phyloP scores from a whole-genome alignment of 441 rosid genomes.

The Geranium incanum region DNA sequence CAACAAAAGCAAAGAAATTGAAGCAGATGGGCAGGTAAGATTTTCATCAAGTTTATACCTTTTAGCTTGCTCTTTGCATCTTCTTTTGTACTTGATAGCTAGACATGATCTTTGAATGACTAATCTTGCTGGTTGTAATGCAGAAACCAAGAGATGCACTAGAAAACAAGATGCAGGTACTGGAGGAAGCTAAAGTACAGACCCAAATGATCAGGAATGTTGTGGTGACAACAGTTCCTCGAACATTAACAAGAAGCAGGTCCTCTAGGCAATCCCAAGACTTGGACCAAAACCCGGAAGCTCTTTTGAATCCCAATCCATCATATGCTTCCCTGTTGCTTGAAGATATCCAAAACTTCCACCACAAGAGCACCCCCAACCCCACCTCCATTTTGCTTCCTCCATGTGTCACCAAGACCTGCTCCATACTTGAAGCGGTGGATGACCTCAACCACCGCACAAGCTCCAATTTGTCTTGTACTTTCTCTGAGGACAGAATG shows the following conservation, averaged over 20 bases:
- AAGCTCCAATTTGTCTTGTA: slow-evolving; percentile 24
- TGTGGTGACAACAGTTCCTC: slow-evolving; percentile 12
- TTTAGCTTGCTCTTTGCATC: background rate
- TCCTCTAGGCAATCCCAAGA: slow-evolving; percentile 62
- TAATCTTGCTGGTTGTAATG: slow-evolving; percentile 3
- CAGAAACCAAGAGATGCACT: slow-evolving; percentile 25
- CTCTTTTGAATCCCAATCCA: slow-evolving; percentile 35
- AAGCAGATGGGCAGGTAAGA: slow-evolving; percentile 11
- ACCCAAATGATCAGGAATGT: slow-evolving; percentile 10
- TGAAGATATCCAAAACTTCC: slow-evolving; percentile 82
- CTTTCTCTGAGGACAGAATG: too few relatives aligned
- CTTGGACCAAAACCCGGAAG: slow-evolving; percentile 57
- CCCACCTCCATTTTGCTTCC: background rate
- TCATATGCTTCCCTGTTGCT: slow-evolving; percentile 60
- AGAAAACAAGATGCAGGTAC: slow-evolving; percentile 10
- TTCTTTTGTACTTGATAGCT: too few relatives aligned
- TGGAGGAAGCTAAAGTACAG: slow-evolving; percentile 38
- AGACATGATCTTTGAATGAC: too few relatives aligned
- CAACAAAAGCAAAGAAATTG: slow-evolving; percentile 1
- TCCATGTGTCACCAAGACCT: background rate
- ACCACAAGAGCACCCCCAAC: slow-evolving; percentile 37
- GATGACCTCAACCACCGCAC: slow-evolving; percentile 74
- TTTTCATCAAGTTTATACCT: background rate
- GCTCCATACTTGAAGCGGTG: slow-evolving; percentile 71
- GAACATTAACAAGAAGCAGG: slow-evolving; percentile 50